These are phyloP conservation scores for Astragalus glycyphyllos DNA, from an alignment of 306 rosid species.

Conservation along the genomic window DNA sequence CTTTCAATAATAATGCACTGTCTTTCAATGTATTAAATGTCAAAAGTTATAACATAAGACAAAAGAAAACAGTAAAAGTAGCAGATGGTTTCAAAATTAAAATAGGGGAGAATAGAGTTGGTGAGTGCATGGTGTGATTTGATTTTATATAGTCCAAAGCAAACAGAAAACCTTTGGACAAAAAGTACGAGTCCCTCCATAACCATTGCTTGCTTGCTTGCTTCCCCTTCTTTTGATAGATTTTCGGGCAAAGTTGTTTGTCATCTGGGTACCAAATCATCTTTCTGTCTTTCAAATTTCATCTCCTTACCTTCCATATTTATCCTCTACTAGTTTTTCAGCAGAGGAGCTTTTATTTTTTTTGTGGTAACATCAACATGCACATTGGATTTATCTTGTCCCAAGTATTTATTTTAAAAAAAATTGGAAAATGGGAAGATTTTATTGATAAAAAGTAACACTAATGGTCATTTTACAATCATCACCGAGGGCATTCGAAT, in stretches of 20 bases:
- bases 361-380: background rate
- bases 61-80: constrained; percentile 31
- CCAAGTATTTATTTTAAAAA: no score
- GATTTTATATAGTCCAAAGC: constrained; percentile 26
- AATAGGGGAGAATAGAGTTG: background rate
- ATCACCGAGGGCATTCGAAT: no score
- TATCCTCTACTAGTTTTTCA: background rate
- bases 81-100: background rate
- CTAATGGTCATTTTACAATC: no score
- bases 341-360: constrained; percentile 9
- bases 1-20: background rate
- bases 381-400: constrained; percentile 13
- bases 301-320: constrained; percentile 17
- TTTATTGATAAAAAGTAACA: no score
- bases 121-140: constrained; percentile 12
- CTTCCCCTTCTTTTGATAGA: constrained; percentile 40
- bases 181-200: constrained; percentile 45
- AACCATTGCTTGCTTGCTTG: no score
- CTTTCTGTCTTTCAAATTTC: constrained; percentile 36
- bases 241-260: constrained; percentile 48
- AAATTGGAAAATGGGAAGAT: no score
- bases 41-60: constrained; percentile 39
- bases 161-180: constrained; percentile 41
- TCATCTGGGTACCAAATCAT: constrained; percentile 44
- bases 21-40: constrained; percentile 28